These are phyloP conservation scores for Colletotrichum sublineola DNA, from an alignment of 2,329 filamentous ascomycete species.

Conservation along the genomic window DNA sequence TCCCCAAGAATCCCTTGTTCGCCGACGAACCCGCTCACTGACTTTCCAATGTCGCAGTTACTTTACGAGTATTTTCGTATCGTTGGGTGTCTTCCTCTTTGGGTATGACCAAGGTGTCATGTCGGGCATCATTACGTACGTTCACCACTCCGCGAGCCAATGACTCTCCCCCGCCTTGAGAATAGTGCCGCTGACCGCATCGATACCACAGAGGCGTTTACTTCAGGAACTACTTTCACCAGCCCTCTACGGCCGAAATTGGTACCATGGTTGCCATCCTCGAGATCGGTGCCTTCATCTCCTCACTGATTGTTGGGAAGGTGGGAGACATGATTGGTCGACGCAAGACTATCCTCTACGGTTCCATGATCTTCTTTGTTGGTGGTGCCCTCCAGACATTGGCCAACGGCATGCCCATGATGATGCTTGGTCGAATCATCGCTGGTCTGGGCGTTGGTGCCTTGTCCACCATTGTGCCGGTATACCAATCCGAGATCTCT, in stretches of 20 bases:
- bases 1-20: conserved; percentile 26
- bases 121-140: conserved; percentile 79
- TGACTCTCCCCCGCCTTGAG: background rate
- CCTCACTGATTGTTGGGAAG: conserved; percentile 86
- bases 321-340: conserved; percentile 94
- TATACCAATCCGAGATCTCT: conserved; percentile 96
- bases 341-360: conserved; percentile 91
- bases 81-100: conserved; percentile 88
- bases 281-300: conserved; percentile 91
- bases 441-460: conserved; percentile 90
- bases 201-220: conserved; percentile 75
- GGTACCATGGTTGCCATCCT: conserved; percentile 98
- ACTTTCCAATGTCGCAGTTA: conserved; percentile 69
- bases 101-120: conserved; percentile 93
- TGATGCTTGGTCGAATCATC: conserved; percentile 86
- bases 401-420: conserved; percentile 87
- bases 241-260: conserved; percentile 87
- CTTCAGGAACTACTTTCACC: conserved; percentile 93
- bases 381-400: conserved; percentile 89
- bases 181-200: conserved; percentile 13
- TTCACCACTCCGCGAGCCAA: conserved; percentile 22
- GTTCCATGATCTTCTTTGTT: conserved; percentile 86
- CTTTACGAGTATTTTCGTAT: conserved; percentile 93
- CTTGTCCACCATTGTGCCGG: conserved; percentile 90
- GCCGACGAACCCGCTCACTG: conserved; percentile 19